phyloP scores from a whole-genome alignment of 495 filamentous ascomycete species.

The Penicillium mononematosum region DNA sequence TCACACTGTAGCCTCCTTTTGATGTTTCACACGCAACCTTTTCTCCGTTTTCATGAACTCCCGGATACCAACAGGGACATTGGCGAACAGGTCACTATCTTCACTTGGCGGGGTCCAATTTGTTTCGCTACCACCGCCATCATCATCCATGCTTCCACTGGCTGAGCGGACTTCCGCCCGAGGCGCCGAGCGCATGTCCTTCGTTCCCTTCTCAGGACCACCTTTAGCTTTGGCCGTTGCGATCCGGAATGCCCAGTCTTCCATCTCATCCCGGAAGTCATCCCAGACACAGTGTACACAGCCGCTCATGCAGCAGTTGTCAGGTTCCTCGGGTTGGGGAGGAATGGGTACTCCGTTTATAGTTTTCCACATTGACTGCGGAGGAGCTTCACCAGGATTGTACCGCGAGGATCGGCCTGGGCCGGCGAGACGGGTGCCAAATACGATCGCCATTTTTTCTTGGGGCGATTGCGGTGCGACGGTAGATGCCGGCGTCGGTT shows the following conservation, averaged over 20 bases:
- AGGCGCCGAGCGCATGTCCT: constrained; percentile 37
- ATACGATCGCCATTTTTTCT: constrained; percentile 66
- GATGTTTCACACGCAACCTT: constrained; percentile 74
- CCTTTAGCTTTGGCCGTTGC: constrained; percentile 51
- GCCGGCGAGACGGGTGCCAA: constrained; percentile 72
- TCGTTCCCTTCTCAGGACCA: constrained; percentile 23
- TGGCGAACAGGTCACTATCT: constrained; percentile 64
- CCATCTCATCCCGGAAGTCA: constrained; percentile 81
- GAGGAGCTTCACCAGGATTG: constrained; percentile 46
- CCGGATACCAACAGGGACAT: constrained; percentile 86
- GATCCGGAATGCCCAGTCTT: constrained; percentile 71
- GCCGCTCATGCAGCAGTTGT: constrained; percentile 99
- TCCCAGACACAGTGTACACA: constrained; percentile 99
- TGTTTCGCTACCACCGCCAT: constrained; percentile 69
- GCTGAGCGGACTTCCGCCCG: constrained; percentile 41
- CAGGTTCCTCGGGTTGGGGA: constrained; percentile 81
- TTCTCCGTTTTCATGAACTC: constrained; percentile 99
- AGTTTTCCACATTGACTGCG: constrained; percentile 48
- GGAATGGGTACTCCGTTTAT: constrained; percentile 81
- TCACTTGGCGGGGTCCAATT: constrained; percentile 54
- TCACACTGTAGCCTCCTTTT: constrained; percentile 31
- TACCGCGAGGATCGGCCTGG: constrained; percentile 63
- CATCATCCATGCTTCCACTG: constrained; percentile 71
- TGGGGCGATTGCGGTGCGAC: constrained; percentile 38
- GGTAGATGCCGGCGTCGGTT: constrained; percentile 29